Conservation (phyloP, 257 asterid species). For the Agastache rugosa region DNA sequence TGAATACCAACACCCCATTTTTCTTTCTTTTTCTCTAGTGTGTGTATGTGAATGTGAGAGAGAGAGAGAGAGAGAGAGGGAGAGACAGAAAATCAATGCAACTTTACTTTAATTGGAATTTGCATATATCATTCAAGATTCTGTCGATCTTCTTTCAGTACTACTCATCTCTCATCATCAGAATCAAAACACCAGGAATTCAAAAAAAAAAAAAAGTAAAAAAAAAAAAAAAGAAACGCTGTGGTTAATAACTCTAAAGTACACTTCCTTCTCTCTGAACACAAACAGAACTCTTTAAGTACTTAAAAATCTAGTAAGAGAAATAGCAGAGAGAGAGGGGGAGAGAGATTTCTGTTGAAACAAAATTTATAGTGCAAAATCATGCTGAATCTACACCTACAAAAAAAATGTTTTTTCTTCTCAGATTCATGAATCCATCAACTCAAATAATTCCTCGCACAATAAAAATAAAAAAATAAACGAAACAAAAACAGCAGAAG, state of each 20-base stretch:
- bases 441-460: neutral
- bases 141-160: conserved; percentile 7
- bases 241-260: neutral
- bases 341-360: conserved; percentile 3
- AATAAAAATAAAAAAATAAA: conserved; percentile 4
- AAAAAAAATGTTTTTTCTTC: neutral
- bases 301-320: conserved; percentile 22
- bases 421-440: conserved; percentile 32
- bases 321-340: neutral
- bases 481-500: neutral
- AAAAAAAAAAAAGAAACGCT: neutral
- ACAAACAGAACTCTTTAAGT: neutral
- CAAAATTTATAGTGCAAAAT: conserved; percentile 21
- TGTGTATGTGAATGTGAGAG: conserved; percentile 25
- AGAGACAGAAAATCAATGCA: conserved; percentile 18
- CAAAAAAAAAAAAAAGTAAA: neutral
- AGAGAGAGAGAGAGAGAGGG: neutral
- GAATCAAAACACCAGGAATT: conserved; percentile 16
- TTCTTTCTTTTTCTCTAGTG: neutral
- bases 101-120: conserved; percentile 33
- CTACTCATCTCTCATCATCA: conserved; percentile 30
- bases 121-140: conserved; percentile 21
- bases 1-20: conserved; percentile 94
- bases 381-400: conserved; percentile 40
- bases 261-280: conserved; percentile 20